Percentiles rank a stretch among this genome's conserved stretches.
These are phyloP conservation scores for Ustilago sp. DNA, from an alignment of 1,284 basidiomycete species.

Conservation along the genomic window DNA sequence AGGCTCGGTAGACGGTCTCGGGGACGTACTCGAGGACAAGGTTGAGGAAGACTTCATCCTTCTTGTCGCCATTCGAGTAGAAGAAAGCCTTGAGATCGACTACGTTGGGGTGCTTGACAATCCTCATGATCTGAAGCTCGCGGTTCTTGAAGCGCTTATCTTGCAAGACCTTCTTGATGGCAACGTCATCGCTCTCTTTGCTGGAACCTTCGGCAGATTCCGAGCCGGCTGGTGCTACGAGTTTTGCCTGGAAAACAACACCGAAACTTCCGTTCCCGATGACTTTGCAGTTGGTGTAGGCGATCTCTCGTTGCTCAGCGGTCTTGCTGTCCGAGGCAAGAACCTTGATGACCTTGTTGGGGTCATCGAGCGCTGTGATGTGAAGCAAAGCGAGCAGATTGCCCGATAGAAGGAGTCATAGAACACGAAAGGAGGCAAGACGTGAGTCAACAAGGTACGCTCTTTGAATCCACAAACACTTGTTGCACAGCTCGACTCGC, in stretches of 20 bases:
- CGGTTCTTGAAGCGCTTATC: conserved; percentile 99
- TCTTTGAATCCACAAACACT: background rate
- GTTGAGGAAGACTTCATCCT: conserved; percentile 99
- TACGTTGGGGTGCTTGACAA: conserved; percentile 96
- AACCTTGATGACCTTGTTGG: conserved; percentile 92
- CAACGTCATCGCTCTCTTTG: conserved; percentile 76
- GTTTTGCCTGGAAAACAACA: conserved; percentile 86
- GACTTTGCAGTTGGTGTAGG: conserved; percentile 97
- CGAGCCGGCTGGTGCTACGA: conserved; percentile 71
- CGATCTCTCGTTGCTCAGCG: conserved; percentile 86
- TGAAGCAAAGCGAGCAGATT: background rate
- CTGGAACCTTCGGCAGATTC: conserved; percentile 43
- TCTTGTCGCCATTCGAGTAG: conserved; percentile 99
- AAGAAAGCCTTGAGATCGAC: conserved; percentile 98
- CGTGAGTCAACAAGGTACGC: background rate
- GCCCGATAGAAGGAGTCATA: background rate
- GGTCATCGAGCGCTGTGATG: conserved; percentile 77
- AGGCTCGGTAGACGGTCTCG: conserved; percentile 98
- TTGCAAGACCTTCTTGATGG: conserved; percentile 99
- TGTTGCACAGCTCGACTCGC: background rate
- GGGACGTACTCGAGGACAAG: conserved; percentile 99
- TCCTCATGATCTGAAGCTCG: conserved; percentile 99
- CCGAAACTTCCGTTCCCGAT: conserved; percentile 99
- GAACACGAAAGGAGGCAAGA: background rate
- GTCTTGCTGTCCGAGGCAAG: conserved; percentile 93